These are phyloP conservation scores for Chlorophyllum brunneum DNA, from an alignment of 768 basidiomycete genomes.

Conservation along the genomic window DNA sequence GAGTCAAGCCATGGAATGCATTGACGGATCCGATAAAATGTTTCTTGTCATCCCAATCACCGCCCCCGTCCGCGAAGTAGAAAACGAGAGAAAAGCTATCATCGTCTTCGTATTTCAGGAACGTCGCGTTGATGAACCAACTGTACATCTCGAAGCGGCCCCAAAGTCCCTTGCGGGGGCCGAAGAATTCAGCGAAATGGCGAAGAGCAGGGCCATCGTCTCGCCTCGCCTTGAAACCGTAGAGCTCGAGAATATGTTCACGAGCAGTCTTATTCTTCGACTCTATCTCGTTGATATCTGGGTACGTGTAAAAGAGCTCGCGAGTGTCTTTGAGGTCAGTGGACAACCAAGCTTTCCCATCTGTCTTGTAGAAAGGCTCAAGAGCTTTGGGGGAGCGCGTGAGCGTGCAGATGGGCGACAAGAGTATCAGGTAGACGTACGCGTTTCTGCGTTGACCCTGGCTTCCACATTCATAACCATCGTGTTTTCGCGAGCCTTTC, in stretches of 20 bases:
- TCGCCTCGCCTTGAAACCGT: conserved; percentile 19
- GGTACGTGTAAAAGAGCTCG: conserved; percentile 43
- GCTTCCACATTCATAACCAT: conserved; percentile 26
- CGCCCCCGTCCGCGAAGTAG: conserved; percentile 38
- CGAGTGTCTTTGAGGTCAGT: conserved; percentile 24
- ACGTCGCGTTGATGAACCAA: conserved; percentile 39
- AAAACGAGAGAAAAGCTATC: conserved; percentile 35
- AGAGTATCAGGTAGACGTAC: conserved; percentile 19
- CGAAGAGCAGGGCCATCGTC: not conserved
- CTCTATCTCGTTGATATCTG: conserved; percentile 46
- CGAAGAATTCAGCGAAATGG: no score
- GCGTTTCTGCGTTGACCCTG: conserved; percentile 23
- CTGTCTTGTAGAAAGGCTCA: conserved; percentile 43
- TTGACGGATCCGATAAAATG: conserved; percentile 36
- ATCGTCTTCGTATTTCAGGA: conserved; percentile 38
- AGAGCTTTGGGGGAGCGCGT: conserved; percentile 26
- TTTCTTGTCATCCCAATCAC: conserved; percentile 22
- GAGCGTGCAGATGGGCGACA: not conserved
- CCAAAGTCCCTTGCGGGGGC: no score
- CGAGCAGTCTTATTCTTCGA: no score
- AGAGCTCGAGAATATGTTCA: conserved; percentile 35
- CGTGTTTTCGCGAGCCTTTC: conserved; percentile 24
- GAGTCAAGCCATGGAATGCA: conserved; percentile 31
- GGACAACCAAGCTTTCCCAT: conserved; percentile 38
- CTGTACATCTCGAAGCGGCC: conserved; percentile 22